Base-by-base conservation (phyloP, 139 green algal genomes). In the Micractinium sp. region DNA sequence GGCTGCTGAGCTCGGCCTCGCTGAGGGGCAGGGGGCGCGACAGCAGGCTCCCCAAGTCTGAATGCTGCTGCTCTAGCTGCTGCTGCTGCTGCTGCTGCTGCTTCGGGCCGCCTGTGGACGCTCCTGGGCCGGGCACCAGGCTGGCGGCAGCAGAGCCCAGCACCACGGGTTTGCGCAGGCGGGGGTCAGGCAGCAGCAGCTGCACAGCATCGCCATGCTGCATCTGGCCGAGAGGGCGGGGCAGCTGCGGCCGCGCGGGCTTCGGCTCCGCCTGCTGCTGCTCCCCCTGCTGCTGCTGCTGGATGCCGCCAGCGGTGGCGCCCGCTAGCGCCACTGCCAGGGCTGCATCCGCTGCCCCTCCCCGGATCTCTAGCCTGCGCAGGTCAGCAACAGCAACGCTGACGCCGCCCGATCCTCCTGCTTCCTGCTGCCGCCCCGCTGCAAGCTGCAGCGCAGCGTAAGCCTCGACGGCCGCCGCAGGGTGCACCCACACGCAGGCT, bases 401-500 rank as follows among this genome's bases (percentile, higher is more conserved):
- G 38, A 81, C 38, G 60, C 20, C 82, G 47, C 36, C 35, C 15
- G n/a, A 18, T 2, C 61, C 20, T 2, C 61, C 9, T 18, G 81
- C 81, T 85, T 53, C 60, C 85, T 74, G 71, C 38, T 56, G 56
- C 84, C n/a, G 39, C 67, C 69, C 38, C 29, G 0, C 29, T 29
- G 81, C 81, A n/a, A 14, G 25, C 27, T 41, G 67, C 15, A 91
- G 73, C 4, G 71, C 88, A 0, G 33, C 33, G 4, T 73, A 31
- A 3, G 88, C 88, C 35, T 83, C 88, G 19, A 63, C 41, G 14
- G 85, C 88, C 2, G 88, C 80, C 1, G 67, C 82, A 0, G 82
- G 87, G 60, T 91, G 88, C 38, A 88, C 83, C 88, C 88, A 91
- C n/a, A 91, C 47, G 53, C 84, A 84, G 29, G 63, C 66, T 41